Evolutionary conservation across 1,284 basidiomycete genomes (phyloP), one percentile per base, ranked within the genome.

Genomic region (Waitea zeae): DNA sequence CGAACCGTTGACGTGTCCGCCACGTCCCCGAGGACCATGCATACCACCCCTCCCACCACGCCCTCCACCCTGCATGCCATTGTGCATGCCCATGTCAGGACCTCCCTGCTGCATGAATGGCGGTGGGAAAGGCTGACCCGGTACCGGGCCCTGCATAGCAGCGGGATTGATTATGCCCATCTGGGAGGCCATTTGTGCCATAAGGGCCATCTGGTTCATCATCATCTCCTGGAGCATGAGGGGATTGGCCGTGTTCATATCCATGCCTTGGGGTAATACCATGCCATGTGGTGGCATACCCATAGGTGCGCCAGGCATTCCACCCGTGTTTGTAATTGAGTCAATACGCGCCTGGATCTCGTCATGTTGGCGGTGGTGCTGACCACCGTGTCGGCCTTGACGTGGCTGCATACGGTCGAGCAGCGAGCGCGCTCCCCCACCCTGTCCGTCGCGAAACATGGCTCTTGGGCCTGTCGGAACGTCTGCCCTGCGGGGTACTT

Each of bases 131-230:
- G 57, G 41, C 59, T 62, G 6, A 56, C 57, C 37, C 50, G 53
- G 41, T 61, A 63, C 59, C 66, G 63, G 5, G 51, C 55, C 56
- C 70, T 63, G 64, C 9, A 60, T 61, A 14, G 62, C 54, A 13
- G 57, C 49, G 22, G 68, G 65, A 46, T 66, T 70, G 44, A 79
- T 59, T 50, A 83, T 73, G 14, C 76, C 80, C 63, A 81, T 72
- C 12, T 66, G 68, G 17, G 70, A 64, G 17, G 76, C 74, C 67
- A 83, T 76, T 52, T 83, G 81, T 22, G 76, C 70, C 79, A 84
- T 83, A 44, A 84, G 61, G 30, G 79, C 76, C 78, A 84, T 82
- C 49, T 83, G 78, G 51, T 67, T 79, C 70, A 81, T 75, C 70
- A 84, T 75, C 64, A 84, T 75, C 53, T 84, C 81, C 53, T 84